Percentiles rank a stretch among this genome's conserved stretches.
These are phyloP conservation scores for Rhizopogon vulgaris DNA, from an alignment of 768 basidiomycete species.

Conservation along the genomic window DNA sequence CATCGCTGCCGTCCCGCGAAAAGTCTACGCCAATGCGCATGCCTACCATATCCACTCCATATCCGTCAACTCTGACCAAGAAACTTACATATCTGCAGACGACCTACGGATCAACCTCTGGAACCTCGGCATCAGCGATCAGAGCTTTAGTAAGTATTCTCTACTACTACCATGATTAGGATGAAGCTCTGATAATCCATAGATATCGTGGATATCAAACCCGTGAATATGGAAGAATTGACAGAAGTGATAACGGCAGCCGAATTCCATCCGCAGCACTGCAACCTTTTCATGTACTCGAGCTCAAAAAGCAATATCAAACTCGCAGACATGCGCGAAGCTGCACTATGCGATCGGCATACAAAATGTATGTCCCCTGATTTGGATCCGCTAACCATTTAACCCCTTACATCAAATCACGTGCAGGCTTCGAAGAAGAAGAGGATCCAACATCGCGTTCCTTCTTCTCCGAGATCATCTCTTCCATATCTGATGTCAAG, in stretches of 20 bases:
- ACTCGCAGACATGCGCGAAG: constrained; percentile 98
- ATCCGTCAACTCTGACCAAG: constrained; percentile 98
- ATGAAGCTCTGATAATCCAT: constrained; percentile 1
- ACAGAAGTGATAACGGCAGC: constrained; percentile 99
- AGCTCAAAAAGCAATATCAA: constrained; percentile 99
- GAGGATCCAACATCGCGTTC: constrained; percentile 96
- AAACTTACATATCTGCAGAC: constrained; percentile 99
- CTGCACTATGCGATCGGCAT: constrained; percentile 91
- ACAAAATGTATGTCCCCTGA: constrained; percentile 74
- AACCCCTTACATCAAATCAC: constrained; percentile 10
- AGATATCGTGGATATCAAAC: constrained; percentile 99
- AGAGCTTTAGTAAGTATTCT: constrained; percentile 86
- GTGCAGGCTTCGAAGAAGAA: constrained; percentile 93
- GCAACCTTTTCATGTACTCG: constrained; percentile 99
- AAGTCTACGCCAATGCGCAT: constrained; percentile 98
- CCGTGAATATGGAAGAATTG: constrained; percentile 98
- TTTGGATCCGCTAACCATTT: not conserved
- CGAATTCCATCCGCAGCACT: constrained; percentile 95
- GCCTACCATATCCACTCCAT: constrained; percentile 99
- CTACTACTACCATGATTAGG: not conserved
- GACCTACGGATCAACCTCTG: constrained; percentile 96
- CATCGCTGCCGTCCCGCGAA: constrained; percentile 96
- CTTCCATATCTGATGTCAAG: constrained; percentile 98
- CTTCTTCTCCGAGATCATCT: constrained; percentile 99
- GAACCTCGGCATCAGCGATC: constrained; percentile 98